Conservation (phyloP, 768 basidiomycete species). For the Rhizopogon vesiculosus region DNA sequence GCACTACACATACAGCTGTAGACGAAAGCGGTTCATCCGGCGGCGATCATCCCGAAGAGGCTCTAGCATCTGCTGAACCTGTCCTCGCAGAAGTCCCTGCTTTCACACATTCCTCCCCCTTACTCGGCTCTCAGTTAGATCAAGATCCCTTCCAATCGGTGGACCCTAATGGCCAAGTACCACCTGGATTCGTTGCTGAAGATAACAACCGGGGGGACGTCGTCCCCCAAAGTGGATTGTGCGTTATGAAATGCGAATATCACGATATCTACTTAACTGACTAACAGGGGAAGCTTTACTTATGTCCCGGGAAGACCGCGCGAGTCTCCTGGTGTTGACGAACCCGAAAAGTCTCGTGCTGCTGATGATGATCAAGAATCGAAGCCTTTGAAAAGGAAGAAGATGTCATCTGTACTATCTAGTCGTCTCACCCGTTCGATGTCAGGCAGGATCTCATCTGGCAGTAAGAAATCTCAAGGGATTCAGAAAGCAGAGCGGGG, state of each 20-base stretch:
- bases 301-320: not conserved
- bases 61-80: not conserved
- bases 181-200: not conserved
- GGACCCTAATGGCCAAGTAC: too few relatives aligned
- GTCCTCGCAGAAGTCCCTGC: not conserved
- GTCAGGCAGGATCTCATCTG: conserved; percentile 5
- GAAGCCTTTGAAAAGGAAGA: conserved; percentile 20
- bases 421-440: conserved; percentile 19
- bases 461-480: conserved; percentile 4
- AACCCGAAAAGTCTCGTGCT: not conserved
- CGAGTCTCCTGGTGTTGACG: not conserved
- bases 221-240: not conserved
- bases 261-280: not conserved
- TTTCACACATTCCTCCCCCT: not conserved
- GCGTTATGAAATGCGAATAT: not conserved
- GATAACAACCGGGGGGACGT: not conserved
- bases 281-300: not conserved
- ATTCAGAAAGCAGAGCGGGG: conserved; percentile 30
- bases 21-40: not conserved
- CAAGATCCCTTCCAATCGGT: not conserved
- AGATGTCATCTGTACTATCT: conserved; percentile 7
- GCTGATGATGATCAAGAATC: not conserved
- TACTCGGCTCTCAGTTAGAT: not conserved
- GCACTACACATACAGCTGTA: not conserved
- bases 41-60: not conserved